Conservation (phyloP, 306 rosid genomes). For the Quercus suber region DNA sequence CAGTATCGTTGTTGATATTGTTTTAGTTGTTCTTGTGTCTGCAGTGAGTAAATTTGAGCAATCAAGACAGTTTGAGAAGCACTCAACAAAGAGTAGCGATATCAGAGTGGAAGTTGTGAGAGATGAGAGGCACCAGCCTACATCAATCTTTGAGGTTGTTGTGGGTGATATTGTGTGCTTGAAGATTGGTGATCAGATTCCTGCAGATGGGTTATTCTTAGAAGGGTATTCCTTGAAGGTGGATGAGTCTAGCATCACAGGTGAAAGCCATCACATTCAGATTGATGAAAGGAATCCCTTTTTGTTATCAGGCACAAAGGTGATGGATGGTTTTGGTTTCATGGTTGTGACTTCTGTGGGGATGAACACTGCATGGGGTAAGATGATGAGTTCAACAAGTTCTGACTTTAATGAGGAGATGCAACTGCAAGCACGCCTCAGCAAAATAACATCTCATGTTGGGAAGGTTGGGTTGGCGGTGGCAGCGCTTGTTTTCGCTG, state of each 20-base stretch:
- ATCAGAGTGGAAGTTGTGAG: slow-evolving; percentile 19
- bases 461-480: slow-evolving; percentile 17
- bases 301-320: slow-evolving; percentile 27
- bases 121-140: not conserved
- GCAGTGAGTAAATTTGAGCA: slow-evolving; percentile 23
- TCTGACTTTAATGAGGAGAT: not conserved
- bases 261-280: slow-evolving; percentile 18
- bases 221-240: slow-evolving; percentile 19
- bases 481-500: slow-evolving; percentile 12
- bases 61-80: slow-evolving; percentile 22
- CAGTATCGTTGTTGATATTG: slow-evolving; percentile 11
- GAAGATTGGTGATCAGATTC: slow-evolving; percentile 28
- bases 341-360: slow-evolving; percentile 31
- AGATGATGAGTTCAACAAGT: slow-evolving; percentile 20
- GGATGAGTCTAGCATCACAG: slow-evolving; percentile 25
- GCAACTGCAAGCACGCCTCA: slow-evolving; percentile 12
- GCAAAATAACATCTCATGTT: slow-evolving; percentile 7
- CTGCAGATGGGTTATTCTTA: slow-evolving; percentile 24
- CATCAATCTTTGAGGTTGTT: slow-evolving; percentile 17
- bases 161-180: slow-evolving; percentile 22
- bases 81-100: slow-evolving; percentile 9
- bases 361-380: slow-evolving; percentile 21
- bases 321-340: slow-evolving; percentile 20
- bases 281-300: slow-evolving; percentile 15
- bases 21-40: slow-evolving; percentile 19